These are phyloP conservation scores for Lithospermum erythrorhizon DNA, from an alignment of 257 asterid species.

Conservation along the genomic window DNA sequence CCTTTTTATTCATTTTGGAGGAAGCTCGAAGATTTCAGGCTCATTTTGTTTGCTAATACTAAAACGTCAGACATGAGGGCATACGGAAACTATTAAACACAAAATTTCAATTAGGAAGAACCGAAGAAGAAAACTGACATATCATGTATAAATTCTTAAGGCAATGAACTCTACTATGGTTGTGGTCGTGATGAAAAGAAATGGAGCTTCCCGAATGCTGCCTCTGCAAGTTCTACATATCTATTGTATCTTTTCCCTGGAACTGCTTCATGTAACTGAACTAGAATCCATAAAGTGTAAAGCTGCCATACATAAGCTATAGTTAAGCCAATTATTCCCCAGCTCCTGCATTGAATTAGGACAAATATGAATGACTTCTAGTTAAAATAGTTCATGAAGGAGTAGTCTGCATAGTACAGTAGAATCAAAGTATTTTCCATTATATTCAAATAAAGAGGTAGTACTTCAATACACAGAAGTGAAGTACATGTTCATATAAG, in stretches of 20 bases:
- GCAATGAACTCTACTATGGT: neutral
- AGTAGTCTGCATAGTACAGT: slow-evolving; percentile 13
- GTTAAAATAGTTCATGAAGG: slow-evolving; percentile 19
- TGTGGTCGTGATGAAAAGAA: neutral
- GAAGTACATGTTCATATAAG: slow-evolving; percentile 10
- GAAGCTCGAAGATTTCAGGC: no score
- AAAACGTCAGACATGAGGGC: neutral
- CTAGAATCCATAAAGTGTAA: slow-evolving; percentile 93
- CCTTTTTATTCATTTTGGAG: no score
- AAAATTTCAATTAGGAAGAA: no score
- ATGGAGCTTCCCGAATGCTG: slow-evolving; percentile 62
- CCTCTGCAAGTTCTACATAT: slow-evolving; percentile 96
- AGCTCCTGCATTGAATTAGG: slow-evolving; percentile 48
- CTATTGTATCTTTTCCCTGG: slow-evolving; percentile 96
- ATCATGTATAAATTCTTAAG: neutral
- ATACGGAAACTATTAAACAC: no score
- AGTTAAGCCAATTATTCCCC: slow-evolving; percentile 84
- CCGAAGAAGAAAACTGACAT: no score
- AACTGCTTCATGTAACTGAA: slow-evolving; percentile 96
- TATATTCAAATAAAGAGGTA: neutral
- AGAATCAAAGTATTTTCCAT: slow-evolving; percentile 10
- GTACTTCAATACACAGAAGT: neutral
- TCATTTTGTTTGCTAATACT: neutral
- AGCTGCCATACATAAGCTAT: slow-evolving; percentile 91
- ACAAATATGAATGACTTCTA: slow-evolving; percentile 8